These are phyloP conservation scores for Jamesozyma lodderae DNA, from an alignment of 805 yeast species.

Conservation along the genomic window DNA sequence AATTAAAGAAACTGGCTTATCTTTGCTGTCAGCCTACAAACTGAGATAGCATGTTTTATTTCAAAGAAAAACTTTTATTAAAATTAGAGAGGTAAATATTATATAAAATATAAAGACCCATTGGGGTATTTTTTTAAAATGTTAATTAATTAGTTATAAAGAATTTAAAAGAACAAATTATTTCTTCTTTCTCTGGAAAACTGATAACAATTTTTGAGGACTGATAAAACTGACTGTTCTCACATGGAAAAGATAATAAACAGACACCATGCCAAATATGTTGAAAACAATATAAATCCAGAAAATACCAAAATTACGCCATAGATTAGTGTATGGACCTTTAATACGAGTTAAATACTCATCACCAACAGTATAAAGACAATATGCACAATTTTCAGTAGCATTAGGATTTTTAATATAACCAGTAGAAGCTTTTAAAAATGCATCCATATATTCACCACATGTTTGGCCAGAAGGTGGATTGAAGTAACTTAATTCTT, in stretches of 20 bases:
- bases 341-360: slow-evolving; percentile 36
- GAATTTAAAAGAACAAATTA: no score
- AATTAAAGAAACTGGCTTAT: no score
- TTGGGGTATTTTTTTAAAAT: no score
- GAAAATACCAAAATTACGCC: slow-evolving; percentile 55
- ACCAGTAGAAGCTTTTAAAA: slow-evolving; percentile 16
- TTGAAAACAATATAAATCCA: slow-evolving; percentile 42
- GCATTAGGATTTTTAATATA: slow-evolving; percentile 26
- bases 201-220: slow-evolving; percentile 1
- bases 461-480: slow-evolving; percentile 21
- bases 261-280: slow-evolving; percentile 31
- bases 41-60: no score
- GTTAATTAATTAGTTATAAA: no score
- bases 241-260: slow-evolving; percentile 48
- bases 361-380: slow-evolving; percentile 47
- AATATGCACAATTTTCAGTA: slow-evolving; percentile 45
- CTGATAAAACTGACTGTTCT: slow-evolving; percentile 4
- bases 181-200: slow-evolving; percentile 6
- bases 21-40: no score
- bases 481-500: slow-evolving; percentile 15
- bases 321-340: slow-evolving; percentile 31
- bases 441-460: slow-evolving; percentile 17
- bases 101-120: no score
- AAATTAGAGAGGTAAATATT: no score
- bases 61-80: no score